Base-by-base conservation (phyloP, 345 rosid species). In the Eucalyptus curtisii region DNA sequence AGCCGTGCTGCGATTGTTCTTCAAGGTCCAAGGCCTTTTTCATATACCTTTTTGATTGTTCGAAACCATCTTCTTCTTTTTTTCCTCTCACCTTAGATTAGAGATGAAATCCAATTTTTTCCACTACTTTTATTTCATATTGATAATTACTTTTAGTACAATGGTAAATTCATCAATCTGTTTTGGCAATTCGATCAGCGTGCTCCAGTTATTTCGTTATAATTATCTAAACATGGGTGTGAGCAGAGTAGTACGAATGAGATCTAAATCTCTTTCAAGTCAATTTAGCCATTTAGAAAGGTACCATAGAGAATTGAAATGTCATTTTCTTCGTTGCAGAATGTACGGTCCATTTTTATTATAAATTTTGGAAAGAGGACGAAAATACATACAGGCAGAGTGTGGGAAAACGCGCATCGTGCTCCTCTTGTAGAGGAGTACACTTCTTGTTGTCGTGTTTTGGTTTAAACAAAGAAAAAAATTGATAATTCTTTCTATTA, bases 181-280 rank as follows among this genome's bases (percentile, higher is more conserved):
- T 68, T 68, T 68, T 17, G 80, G 33, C 13, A 55, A 25, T 61
- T 61, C 33, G 0, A 61, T 61, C 2, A 1, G 0, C 2, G 1
- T 0, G 76, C 20, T 64, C 71, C 5, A n/a, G 10, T 64, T 14
- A 64, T 44, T 64, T n/a, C 10, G 10, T 64, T 14, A n/a, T 31
- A 61, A 30, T 64, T n/a, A 30, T 30, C 33, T 64, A n/a, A n/a
- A 7, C 71, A 64, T 64, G 31, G 71, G 71, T n/a, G 71, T n/a
- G 1, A 7, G 71, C 5, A 7, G 17, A 13, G 71, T 14, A 31
- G 80, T 68, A 33, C 20, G 7, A 68, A 31, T 33, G 80, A 68
- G 10, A 4, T 68, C 80, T 68, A 40, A 0, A 68, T 33, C 44
- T 8, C 17, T 33, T 68, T 33, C 68, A 0, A 30, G 31, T 27